phyloP scores from a whole-genome alignment of 2,329 filamentous ascomycete genomes.

The Fonsecaea multimorphosa region DNA sequence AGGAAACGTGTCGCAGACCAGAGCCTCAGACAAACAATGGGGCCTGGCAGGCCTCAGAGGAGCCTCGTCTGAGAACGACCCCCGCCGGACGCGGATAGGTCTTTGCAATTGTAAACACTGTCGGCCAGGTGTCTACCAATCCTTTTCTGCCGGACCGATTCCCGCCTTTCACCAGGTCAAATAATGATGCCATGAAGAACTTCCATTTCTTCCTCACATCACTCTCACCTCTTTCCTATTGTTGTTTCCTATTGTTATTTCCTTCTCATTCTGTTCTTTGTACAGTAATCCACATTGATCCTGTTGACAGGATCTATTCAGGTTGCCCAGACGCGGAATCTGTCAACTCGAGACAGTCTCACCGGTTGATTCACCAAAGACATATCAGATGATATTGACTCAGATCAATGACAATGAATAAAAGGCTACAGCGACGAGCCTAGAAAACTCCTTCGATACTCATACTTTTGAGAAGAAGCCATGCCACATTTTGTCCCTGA shows the following conservation, averaged over 20 bases:
- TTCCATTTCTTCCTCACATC: conserved; percentile 2
- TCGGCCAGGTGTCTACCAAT: background rate
- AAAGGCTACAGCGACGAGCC: background rate
- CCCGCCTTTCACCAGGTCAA: background rate
- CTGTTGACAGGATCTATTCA: background rate
- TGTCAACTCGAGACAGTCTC: conserved; percentile 11
- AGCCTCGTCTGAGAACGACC: conserved; percentile 19
- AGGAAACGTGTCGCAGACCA: conserved; percentile 15
- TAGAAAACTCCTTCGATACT: background rate
- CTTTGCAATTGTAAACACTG: conserved; percentile 1
- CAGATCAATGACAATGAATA: background rate
- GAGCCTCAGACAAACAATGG: conserved; percentile 23
- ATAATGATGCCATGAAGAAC: conserved; percentile 1
- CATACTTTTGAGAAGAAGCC: background rate
- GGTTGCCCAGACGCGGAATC: background rate
- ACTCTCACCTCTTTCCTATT: conserved; percentile 3
- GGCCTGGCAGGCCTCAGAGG: background rate
- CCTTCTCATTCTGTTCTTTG: background rate
- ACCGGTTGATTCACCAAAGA: conserved; percentile 4
- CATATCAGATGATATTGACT: background rate
- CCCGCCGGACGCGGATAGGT: background rate
- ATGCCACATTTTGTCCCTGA: conserved; percentile 1
- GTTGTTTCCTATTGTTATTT: conserved; percentile 9
- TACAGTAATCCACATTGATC: conserved; percentile 1
- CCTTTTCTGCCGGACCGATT: conserved; percentile 10